Conservation (phyloP, 2,329 filamentous ascomycete species). For the Calonectria leucothoes region DNA sequence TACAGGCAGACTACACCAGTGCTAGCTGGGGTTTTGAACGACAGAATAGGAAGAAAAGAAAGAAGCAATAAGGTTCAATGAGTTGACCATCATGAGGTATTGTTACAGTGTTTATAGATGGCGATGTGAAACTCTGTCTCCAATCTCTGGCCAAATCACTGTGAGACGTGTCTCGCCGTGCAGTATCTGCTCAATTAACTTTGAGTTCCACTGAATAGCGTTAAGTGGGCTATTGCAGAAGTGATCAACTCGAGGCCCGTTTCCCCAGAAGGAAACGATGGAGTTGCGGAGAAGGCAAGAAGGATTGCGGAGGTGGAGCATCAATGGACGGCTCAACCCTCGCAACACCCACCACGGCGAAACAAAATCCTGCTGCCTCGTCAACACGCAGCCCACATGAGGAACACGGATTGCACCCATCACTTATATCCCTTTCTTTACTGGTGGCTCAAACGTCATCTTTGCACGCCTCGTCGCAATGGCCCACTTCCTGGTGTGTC, state of each 20-base stretch:
- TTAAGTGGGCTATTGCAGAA: neutral
- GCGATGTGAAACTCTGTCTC: neutral
- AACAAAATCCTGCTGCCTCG: neutral
- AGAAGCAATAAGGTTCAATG: neutral
- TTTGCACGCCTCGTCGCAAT: neutral
- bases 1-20: neutral
- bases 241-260: neutral
- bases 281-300: neutral
- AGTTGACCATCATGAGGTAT: neutral
- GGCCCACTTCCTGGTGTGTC: neutral
- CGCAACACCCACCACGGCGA: neutral
- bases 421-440: neutral
- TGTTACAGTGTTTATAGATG: neutral
- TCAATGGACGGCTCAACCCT: neutral
- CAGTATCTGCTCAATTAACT: neutral
- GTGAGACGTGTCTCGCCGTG: neutral
- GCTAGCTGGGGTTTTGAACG: neutral
- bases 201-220: neutral
- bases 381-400: neutral
- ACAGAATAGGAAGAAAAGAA: neutral
- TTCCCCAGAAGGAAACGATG: slow-evolving; percentile 2
- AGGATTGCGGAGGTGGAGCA: slow-evolving; percentile 3
- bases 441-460: slow-evolving; percentile 6
- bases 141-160: neutral
- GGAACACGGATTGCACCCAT: neutral